phyloP scores from a whole-genome alignment of 805 yeast genomes.

The Metschnikowia dekortorum region DNA sequence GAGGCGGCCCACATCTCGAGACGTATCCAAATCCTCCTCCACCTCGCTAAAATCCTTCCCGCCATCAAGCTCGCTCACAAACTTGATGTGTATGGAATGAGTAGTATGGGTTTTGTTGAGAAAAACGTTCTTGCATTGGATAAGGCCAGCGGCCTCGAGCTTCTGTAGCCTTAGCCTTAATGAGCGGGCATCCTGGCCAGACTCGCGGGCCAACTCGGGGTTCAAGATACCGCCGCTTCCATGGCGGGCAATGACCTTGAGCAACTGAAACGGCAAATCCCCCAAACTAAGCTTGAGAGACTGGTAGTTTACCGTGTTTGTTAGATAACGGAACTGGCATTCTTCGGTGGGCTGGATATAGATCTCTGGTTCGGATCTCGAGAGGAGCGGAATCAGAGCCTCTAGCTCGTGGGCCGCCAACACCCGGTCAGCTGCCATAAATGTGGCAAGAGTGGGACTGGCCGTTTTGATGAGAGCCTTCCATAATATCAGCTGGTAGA shows the following conservation, averaged over 20 bases:
- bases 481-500: conserved; percentile 39
- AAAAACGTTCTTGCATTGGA: conserved; percentile 35
- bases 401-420: background rate
- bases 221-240: conserved; percentile 58
- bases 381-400: background rate
- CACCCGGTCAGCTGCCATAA: conserved; percentile 7
- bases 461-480: conserved; percentile 30
- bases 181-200: conserved; percentile 71
- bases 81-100: conserved; percentile 48
- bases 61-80: conserved; percentile 23
- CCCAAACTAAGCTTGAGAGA: conserved; percentile 52
- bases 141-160: conserved; percentile 47
- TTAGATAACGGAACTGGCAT: conserved; percentile 52
- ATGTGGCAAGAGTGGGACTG: conserved; percentile 9
- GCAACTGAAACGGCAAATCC: conserved; percentile 47
- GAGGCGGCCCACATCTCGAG: conserved; percentile 27
- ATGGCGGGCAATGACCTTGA: conserved; percentile 56
- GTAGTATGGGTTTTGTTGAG: conserved; percentile 49
- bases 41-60: conserved; percentile 7
- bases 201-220: conserved; percentile 47
- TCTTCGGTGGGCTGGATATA: conserved; percentile 43
- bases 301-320: conserved; percentile 45
- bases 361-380: conserved; percentile 16
- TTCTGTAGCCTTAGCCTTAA: conserved; percentile 58
- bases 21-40: conserved; percentile 22